These are phyloP conservation scores for Phytophthora hybrid DNA, from an alignment of 352 stramenopile genomes.

Conservation along the genomic window DNA sequence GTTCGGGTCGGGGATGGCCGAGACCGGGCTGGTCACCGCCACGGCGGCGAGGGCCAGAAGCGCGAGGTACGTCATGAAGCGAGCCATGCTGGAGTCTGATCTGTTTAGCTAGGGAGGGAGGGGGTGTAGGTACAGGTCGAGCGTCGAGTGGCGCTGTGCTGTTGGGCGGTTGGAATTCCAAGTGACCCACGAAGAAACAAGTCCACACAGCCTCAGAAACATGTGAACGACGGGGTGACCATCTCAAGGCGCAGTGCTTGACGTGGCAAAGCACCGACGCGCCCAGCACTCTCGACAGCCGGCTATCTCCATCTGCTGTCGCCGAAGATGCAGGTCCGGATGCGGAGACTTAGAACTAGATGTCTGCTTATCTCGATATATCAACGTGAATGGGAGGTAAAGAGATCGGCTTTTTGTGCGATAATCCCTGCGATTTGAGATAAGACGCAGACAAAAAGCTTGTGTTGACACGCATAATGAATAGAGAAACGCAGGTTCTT, in stretches of 20 bases:
- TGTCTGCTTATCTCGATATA: slow-evolving; percentile 19
- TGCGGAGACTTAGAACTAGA: slow-evolving; percentile 9
- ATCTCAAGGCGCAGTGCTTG: slow-evolving; percentile 30
- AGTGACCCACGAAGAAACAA: slow-evolving; percentile 30
- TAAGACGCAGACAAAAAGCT: too few relatives aligned
- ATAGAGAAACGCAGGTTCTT: slow-evolving; percentile 23
- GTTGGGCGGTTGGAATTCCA: slow-evolving; percentile 34
- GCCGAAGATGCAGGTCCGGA: slow-evolving; percentile 38
- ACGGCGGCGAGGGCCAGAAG: slow-evolving; percentile 38
- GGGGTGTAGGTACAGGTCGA: slow-evolving; percentile 30
- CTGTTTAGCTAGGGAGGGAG: slow-evolving; percentile 10
- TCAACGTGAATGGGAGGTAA: slow-evolving; percentile 18
- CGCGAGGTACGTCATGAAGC: slow-evolving; percentile 36
- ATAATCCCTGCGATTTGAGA: too few relatives aligned
- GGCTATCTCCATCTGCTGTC: slow-evolving; percentile 33
- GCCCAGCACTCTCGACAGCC: slow-evolving; percentile 18
- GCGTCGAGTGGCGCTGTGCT: slow-evolving; percentile 29
- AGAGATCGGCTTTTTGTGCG: too few relatives aligned
- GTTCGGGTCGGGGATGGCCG: slow-evolving; percentile 37
- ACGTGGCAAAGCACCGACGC: slow-evolving; percentile 28
- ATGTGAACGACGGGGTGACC: slow-evolving; percentile 25
- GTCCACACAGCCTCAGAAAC: slow-evolving; percentile 5
- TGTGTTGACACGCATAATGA: too few relatives aligned
- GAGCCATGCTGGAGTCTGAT: slow-evolving; percentile 26
- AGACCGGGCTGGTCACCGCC: slow-evolving; percentile 27